A percentile compares a stretch with the other conserved stretches of the same genome.
Conservation (phyloP, 2,329 filamentous ascomycete genomes). For the Colletotrichum costaricense region DNA sequence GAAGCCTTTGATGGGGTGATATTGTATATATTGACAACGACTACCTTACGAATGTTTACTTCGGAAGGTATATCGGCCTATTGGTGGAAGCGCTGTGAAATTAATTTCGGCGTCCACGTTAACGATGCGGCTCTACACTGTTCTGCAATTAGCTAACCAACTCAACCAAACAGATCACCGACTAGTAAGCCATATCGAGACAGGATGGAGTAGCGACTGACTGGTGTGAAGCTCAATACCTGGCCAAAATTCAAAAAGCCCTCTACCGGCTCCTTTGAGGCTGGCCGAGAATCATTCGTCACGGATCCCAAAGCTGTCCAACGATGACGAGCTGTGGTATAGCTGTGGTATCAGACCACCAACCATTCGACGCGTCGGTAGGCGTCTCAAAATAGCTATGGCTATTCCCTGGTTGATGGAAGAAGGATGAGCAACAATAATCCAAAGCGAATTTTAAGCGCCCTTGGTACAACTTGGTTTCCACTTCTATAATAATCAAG, state of each 20-base stretch:
- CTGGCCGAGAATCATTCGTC: not conserved
- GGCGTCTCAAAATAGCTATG: slow-evolving; percentile 17
- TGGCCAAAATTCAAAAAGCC: not conserved
- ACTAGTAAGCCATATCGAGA: not conserved
- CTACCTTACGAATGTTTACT: not conserved
- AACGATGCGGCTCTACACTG: not conserved
- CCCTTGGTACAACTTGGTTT: not conserved
- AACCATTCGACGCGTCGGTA: too few species aligned
- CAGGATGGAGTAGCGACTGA: not conserved
- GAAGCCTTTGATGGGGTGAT: not conserved
- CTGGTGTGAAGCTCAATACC: not conserved
- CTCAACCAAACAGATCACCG: not conserved
- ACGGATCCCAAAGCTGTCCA: not conserved
- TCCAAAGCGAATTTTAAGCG: slow-evolving; percentile 6
- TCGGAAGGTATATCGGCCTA: not conserved
- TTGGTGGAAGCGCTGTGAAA: not conserved
- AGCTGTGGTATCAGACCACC: not conserved
- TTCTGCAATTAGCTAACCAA: not conserved
- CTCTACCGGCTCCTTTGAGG: not conserved
- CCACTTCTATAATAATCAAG: not conserved
- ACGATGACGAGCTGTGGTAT: not conserved
- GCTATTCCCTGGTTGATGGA: not conserved
- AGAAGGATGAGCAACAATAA: not conserved
- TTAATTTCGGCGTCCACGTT: not conserved
- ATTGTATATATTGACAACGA: not conserved